Percentiles rank a stretch among this genome's conserved stretches.
Conservation (phyloP, 805 yeast species). For the Hanseniaspora osmophila region DNA sequence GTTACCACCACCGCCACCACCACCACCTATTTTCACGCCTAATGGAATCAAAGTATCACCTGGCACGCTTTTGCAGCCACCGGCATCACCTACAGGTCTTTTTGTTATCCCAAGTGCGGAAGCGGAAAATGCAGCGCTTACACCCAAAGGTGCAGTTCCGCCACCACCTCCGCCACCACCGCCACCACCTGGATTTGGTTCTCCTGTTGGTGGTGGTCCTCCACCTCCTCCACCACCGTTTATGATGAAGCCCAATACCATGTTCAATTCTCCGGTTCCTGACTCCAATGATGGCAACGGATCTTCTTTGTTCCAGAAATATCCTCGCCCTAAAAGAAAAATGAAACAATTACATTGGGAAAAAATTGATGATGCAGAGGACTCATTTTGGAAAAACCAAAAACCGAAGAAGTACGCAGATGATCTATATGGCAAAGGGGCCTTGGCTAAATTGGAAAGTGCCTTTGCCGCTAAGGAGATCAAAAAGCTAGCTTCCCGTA, state of each 20-base stretch:
- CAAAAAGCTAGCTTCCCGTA: slow-evolving; percentile 34
- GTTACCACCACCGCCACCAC: slow-evolving; percentile 6
- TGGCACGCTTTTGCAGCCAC: slow-evolving; percentile 14
- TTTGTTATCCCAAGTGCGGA: slow-evolving; percentile 7
- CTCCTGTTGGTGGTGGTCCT: slow-evolving; percentile 15
- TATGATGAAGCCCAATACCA: slow-evolving; percentile 9
- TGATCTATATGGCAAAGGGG: slow-evolving; percentile 59
- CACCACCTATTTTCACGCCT: slow-evolving; percentile 1
- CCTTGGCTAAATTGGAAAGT: slow-evolving; percentile 69
- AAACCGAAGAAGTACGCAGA: slow-evolving; percentile 44
- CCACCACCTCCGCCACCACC: slow-evolving; percentile 19
- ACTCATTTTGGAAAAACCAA: slow-evolving; percentile 73
- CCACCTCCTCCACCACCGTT: slow-evolving; percentile 23
- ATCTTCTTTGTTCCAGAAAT: slow-evolving; percentile 29
- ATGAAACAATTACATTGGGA: slow-evolving; percentile 97
- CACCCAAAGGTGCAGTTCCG: slow-evolving; percentile 6
- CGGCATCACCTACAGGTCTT: slow-evolving; percentile 1
- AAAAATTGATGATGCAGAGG: slow-evolving; percentile 66
- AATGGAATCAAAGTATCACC: slow-evolving; percentile 12
- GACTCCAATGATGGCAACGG: slow-evolving; percentile 4
- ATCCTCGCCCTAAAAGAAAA: slow-evolving; percentile 59
- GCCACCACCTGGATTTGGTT: slow-evolving; percentile 10
- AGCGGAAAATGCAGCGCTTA: slow-evolving; percentile 14
- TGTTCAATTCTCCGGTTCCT: slow-evolving; percentile 11
- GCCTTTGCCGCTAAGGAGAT: slow-evolving; percentile 75